Percentiles rank a stretch among this genome's conserved stretches.
Conservation (phyloP, 129 eudicot species). For the Helichrysum umbraculigerum region DNA sequence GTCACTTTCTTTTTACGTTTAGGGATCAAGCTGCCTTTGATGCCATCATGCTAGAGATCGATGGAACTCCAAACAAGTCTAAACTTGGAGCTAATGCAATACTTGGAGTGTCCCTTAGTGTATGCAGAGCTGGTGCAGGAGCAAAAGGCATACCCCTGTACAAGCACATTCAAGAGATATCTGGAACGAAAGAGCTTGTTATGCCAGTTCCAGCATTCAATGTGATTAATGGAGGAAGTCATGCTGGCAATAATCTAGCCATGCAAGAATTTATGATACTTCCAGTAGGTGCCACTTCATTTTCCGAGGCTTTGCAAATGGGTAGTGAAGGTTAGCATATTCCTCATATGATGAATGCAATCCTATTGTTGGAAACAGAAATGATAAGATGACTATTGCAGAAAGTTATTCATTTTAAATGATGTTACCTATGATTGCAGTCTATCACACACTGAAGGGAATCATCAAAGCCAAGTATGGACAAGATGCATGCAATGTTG, state of each 20-base stretch:
- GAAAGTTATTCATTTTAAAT: not conserved
- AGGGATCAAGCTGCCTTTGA: constrained; percentile 90
- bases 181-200: constrained; percentile 90
- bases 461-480: constrained; percentile 91
- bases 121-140: constrained; percentile 96
- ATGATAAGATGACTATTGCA: not conserved
- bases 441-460: constrained; percentile 84
- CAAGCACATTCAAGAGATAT: constrained; percentile 88
- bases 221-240: constrained; percentile 96
- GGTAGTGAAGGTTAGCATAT: constrained; percentile 83
- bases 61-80: constrained; percentile 94
- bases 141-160: constrained; percentile 84
- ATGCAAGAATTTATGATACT: constrained; percentile 98
- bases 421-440: constrained; percentile 27
- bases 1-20: constrained; percentile 3
- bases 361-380: not conserved
- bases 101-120: constrained; percentile 88
- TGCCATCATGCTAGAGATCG: constrained; percentile 88
- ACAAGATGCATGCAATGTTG: constrained; percentile 98
- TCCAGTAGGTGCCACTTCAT: constrained; percentile 88
- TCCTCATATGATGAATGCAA: not conserved
- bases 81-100: constrained; percentile 97
- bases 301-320: constrained; percentile 86
- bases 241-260: constrained; percentile 93
- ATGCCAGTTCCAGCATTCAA: constrained; percentile 99